Base-by-base conservation (phyloP, 2,329 filamentous ascomycete species). In the Podosphaera xanthii region DNA sequence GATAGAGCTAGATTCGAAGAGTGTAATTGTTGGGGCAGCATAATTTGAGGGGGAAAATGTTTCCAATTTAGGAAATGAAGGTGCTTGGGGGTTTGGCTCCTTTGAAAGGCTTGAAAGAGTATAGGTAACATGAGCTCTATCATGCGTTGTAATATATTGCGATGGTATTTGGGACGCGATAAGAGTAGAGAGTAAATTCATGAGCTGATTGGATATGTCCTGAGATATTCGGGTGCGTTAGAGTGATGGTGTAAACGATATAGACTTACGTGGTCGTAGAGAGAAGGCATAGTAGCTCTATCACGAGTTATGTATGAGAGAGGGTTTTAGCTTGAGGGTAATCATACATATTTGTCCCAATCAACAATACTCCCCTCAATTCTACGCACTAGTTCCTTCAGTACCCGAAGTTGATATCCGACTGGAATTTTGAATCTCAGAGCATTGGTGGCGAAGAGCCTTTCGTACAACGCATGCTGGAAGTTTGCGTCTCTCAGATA, bases 181-280 rank as follows among this genome's bases (percentile, higher is more conserved):
- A 33, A 92, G 75, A 61, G 75, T 70, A 59, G 83, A 80, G 64
- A 94, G 76, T 44, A 76, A 74, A 59, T 75, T 75, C 77, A 91
- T 86, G 66, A 96, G 77, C 70, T 84, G 77, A 71, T 94, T 87
- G 62, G 84, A 88, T 54, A 95, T 82, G 70, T 84, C 88, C 90
- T 96, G 72, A 63, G 59, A 65, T 33, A 46, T 52, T 34, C n/a
- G 38, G 7, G 31, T 33, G 9, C n/a, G 55, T 57, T 35, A 57
- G 38, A 57, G 30, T 9, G 31, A 33, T 33, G 2, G 52, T 38
- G 38, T 38, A 38, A 38, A 55, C 52, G 33, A 38, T 7, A 1
- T 8, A 38, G 30, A 38, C 9, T 38, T 38, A 55, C 40, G n/a
- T 44, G 40, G 40, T 12, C n/a, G 40, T 44, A 44, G 40, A 44